phyloP scores from a whole-genome alignment of 2,329 filamentous ascomycete species.

The Aspergillus fructus region DNA sequence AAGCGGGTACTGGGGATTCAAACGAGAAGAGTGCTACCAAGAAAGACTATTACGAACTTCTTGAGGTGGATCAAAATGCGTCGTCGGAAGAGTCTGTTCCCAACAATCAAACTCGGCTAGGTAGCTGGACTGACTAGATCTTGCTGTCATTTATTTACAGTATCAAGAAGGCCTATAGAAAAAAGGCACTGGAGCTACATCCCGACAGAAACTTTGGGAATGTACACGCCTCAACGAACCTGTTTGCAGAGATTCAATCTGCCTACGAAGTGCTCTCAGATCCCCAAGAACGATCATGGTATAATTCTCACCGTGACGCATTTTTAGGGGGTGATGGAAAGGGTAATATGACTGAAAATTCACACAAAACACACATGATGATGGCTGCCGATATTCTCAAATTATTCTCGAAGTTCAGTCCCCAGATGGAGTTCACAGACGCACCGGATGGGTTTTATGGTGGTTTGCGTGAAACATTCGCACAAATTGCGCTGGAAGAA shows the following conservation, averaged over 20 bases:
- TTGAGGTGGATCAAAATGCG: constrained; percentile 70
- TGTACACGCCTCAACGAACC: constrained; percentile 75
- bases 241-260: constrained; percentile 88
- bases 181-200: constrained; percentile 87
- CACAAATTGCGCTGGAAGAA: constrained; percentile 78
- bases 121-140: constrained; percentile 3
- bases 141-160: constrained; percentile 43
- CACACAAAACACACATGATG: constrained; percentile 71
- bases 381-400: constrained; percentile 75
- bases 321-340: constrained; percentile 68
- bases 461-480: constrained; percentile 73
- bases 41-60: constrained; percentile 69
- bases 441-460: constrained; percentile 81
- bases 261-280: constrained; percentile 97
- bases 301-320: constrained; percentile 87
- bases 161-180: constrained; percentile 90
- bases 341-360: constrained; percentile 53
- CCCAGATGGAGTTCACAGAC: constrained; percentile 76
- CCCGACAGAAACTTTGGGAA: constrained; percentile 91
- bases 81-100: constrained; percentile 72
- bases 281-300: constrained; percentile 94
- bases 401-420: constrained; percentile 78
- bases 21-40: constrained; percentile 23
- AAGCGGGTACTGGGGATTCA: constrained; percentile 20
- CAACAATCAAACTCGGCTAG: not conserved